These are phyloP conservation scores for Colletotrichum sp. DNA, from an alignment of 2,329 filamentous ascomycete genomes.

Conservation along the genomic window DNA sequence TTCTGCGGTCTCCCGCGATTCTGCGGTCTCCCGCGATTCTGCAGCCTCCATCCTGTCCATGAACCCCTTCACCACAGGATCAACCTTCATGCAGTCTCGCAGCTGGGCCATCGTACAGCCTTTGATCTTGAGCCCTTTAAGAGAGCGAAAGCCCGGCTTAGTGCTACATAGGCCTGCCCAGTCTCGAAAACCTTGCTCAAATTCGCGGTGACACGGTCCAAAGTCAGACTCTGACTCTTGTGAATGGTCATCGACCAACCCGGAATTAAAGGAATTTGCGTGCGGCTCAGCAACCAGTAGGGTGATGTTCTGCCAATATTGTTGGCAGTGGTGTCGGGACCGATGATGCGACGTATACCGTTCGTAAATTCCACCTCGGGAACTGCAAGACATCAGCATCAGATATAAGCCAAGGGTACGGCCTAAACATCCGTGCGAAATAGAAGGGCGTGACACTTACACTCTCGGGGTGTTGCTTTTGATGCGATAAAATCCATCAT, in stretches of 20 bases:
- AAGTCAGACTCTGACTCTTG: constrained; percentile 67
- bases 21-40: no score
- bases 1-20: no score
- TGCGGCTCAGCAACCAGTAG: constrained; percentile 56
- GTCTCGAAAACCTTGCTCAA: constrained; percentile 56
- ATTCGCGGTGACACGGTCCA: constrained; percentile 63
- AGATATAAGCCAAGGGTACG: no score
- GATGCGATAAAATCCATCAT: no score
- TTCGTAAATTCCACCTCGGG: constrained; percentile 55
- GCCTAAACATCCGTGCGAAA: no score
- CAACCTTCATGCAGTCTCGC: background rate
- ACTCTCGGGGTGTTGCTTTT: no score
- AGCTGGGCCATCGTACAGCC: constrained; percentile 19
- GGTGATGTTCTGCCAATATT: constrained; percentile 50
- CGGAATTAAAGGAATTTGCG: constrained; percentile 64
- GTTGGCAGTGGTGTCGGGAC: constrained; percentile 53
- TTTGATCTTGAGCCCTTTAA: constrained; percentile 52
- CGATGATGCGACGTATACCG: constrained; percentile 47
- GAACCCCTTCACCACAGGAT: background rate
- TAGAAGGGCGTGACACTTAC: no score
- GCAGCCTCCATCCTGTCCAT: background rate
- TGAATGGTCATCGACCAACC: constrained; percentile 71
- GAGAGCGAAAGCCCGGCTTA: constrained; percentile 59
- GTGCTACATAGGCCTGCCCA: constrained; percentile 68
- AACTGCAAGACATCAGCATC: background rate